These are phyloP conservation scores for Leccinum cinnamomeum DNA, from an alignment of 1,284 basidiomycete species.

Conservation along the genomic window DNA sequence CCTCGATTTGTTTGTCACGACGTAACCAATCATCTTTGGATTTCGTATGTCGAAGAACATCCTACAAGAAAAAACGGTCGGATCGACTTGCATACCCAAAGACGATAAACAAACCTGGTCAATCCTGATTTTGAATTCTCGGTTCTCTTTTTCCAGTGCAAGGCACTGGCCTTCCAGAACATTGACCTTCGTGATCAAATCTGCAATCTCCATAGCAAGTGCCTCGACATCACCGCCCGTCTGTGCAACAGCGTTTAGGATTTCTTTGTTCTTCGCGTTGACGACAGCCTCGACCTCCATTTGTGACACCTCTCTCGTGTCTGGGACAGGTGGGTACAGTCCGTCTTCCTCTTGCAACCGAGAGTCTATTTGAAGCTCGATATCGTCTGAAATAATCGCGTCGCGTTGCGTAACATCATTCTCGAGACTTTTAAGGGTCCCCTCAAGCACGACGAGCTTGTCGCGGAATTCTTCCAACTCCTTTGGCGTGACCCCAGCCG, in stretches of 20 bases:
- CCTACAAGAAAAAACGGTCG: conserved; percentile 15
- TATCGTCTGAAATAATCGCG: conserved; percentile 36
- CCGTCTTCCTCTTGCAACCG: conserved; percentile 36
- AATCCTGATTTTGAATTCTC: conserved; percentile 29
- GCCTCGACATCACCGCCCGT: conserved; percentile 39
- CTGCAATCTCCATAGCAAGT: conserved; percentile 40
- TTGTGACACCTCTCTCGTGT: conserved; percentile 15
- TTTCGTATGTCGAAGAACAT: conserved; percentile 12
- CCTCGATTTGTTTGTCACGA: conserved; percentile 35
- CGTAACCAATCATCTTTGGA: conserved; percentile 17
- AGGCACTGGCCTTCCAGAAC: conserved; percentile 30
- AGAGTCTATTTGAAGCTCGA: conserved; percentile 40
- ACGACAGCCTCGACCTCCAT: conserved; percentile 28
- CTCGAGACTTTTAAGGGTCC: conserved; percentile 40
- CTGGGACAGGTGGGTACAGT: conserved; percentile 22
- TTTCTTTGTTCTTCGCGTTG: conserved; percentile 20
- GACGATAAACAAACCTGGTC: conserved; percentile 28
- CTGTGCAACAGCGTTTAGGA: conserved; percentile 21
- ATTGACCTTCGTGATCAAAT: conserved; percentile 36
- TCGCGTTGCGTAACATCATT: conserved; percentile 46
- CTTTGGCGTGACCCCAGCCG: conserved; percentile 14
- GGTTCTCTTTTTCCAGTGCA: conserved; percentile 36
- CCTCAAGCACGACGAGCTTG: conserved; percentile 40
- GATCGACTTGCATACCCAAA: not conserved
- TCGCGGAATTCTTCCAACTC: conserved; percentile 42